Evolutionary conservation across 805 yeast species (phyloP).

Genomic region (Candida multigemmis): DNA sequence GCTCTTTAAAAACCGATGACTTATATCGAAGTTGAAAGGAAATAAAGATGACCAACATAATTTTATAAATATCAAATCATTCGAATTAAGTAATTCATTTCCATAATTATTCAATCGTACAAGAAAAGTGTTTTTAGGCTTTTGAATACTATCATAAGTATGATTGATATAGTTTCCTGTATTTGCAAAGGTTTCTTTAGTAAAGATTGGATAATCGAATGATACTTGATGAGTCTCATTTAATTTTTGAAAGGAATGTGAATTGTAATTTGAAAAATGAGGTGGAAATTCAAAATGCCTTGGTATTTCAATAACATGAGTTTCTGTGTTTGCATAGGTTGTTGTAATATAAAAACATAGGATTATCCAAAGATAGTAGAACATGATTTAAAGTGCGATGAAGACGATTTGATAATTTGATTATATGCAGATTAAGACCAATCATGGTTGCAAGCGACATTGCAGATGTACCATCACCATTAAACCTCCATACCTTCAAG

Average conservation of each 20-base stretch:
- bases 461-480: not conserved
- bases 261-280: slow-evolving; percentile 3
- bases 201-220: slow-evolving; percentile 14
- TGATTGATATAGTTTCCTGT: not conserved
- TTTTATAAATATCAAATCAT: slow-evolving; percentile 18
- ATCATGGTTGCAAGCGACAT: too few species aligned
- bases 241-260: slow-evolving; percentile 5
- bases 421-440: too few species aligned
- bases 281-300: slow-evolving; percentile 24
- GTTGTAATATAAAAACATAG: too few species aligned
- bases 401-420: too few species aligned
- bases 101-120: slow-evolving; percentile 26
- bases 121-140: slow-evolving; percentile 9
- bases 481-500: not conserved
- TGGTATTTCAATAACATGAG: slow-evolving; percentile 20
- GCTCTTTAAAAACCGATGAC: slow-evolving; percentile 13
- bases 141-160: slow-evolving; percentile 5
- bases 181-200: not conserved
- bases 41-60: slow-evolving; percentile 28
- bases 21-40: slow-evolving; percentile 15
- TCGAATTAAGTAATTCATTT: slow-evolving; percentile 13
- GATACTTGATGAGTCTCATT: slow-evolving; percentile 13
- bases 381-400: too few species aligned
- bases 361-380: too few species aligned
- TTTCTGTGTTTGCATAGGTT: slow-evolving; percentile 32